These are phyloP conservation scores for Coemansia sp. DNA, from an alignment of 192 early-diverging fungal genomes.

Conservation along the genomic window DNA sequence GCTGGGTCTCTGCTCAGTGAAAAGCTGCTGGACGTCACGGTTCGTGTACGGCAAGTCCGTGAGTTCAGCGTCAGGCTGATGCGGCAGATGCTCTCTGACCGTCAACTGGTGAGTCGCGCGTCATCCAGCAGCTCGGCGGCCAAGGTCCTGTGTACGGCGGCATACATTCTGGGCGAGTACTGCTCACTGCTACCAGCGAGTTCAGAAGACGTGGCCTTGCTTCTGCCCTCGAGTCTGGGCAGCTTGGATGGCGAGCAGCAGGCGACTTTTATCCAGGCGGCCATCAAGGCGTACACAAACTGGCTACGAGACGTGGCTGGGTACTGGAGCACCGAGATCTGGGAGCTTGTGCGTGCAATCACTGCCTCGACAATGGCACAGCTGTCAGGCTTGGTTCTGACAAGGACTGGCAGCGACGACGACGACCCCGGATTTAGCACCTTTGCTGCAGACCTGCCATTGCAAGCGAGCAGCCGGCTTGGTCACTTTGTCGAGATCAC, in stretches of 20 bases:
- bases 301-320: slow-evolving; percentile 43
- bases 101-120: slow-evolving; percentile 61
- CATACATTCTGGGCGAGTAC: slow-evolving; percentile 92
- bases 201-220: slow-evolving; percentile 59
- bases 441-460: slow-evolving; percentile 55
- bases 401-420: not conserved
- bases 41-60: slow-evolving; percentile 82
- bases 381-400: slow-evolving; percentile 12
- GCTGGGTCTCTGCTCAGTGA: slow-evolving; percentile 67
- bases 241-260: slow-evolving; percentile 21
- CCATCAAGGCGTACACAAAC: slow-evolving; percentile 46
- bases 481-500: slow-evolving; percentile 34
- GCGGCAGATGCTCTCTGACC: slow-evolving; percentile 69
- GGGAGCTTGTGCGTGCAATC: slow-evolving; percentile 37
- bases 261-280: slow-evolving; percentile 40
- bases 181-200: slow-evolving; percentile 59
- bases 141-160: slow-evolving; percentile 78
- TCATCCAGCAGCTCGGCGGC: slow-evolving; percentile 60
- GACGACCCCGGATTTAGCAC: slow-evolving; percentile 22
- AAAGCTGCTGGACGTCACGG: slow-evolving; percentile 85
- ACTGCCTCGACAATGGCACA: slow-evolving; percentile 18
- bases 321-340: slow-evolving; percentile 43
- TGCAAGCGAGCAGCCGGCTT: slow-evolving; percentile 60
- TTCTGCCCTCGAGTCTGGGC: slow-evolving; percentile 61
- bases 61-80: slow-evolving; percentile 72